Conservation (phyloP, 208 protist species). For the Borovskyia barvae region DNA sequence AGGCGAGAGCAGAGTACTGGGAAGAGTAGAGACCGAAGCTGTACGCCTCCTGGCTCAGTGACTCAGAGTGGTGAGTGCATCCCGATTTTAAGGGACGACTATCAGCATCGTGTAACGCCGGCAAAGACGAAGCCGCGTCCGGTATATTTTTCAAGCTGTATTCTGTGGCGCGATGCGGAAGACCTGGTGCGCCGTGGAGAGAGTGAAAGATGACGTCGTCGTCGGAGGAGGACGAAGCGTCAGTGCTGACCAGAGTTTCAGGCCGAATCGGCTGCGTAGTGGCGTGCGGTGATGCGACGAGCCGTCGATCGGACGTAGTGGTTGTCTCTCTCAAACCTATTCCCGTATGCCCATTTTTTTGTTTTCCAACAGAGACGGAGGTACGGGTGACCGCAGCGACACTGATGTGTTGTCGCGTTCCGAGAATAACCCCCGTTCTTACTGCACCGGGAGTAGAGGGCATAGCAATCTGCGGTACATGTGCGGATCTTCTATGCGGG, state of each 20-base stretch:
- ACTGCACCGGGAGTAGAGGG: background rate
- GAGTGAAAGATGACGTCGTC: background rate
- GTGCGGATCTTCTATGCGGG: too few species aligned
- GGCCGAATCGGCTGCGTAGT: too few species aligned
- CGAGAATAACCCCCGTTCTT: constrained; percentile 15
- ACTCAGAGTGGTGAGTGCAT: background rate
- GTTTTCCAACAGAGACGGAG: background rate
- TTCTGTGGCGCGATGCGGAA: too few species aligned
- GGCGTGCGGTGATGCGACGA: too few species aligned
- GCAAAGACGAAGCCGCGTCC: constrained; percentile 2
- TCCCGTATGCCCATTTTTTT: too few species aligned
- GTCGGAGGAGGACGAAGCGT: constrained; percentile 13
- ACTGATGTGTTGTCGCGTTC: constrained; percentile 17
- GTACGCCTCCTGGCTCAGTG: constrained; percentile 20
- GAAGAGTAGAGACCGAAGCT: constrained; percentile 17
- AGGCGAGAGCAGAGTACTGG: constrained; percentile 13
- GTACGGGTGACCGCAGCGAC: background rate
- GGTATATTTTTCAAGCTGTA: too few species aligned
- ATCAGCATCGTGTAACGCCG: background rate
- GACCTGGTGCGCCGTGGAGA: too few species aligned
- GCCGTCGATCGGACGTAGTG: too few species aligned
- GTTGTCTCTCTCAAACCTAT: too few species aligned
- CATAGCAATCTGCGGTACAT: too few species aligned
- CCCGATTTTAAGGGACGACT: background rate
- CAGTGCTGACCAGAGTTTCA: too few species aligned